A percentile compares a stretch with the other conserved stretches of the same genome.
These are phyloP conservation scores for Hortiboletus flavorubellus DNA, from an alignment of 768 basidiomycete species.

Conservation along the genomic window DNA sequence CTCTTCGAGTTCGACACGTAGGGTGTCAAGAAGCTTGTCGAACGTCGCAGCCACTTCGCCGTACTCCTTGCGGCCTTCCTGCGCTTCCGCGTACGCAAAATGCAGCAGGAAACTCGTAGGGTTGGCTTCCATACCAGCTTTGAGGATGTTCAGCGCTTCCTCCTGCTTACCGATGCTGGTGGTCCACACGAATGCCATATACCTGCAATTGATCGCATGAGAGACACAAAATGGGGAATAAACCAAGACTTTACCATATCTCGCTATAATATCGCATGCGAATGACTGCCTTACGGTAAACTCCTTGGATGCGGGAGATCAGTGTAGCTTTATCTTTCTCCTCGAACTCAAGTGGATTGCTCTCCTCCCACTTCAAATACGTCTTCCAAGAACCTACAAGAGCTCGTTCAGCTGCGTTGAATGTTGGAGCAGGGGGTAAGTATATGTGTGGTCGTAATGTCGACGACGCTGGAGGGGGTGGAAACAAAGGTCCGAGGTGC, in stretches of 20 bases:
- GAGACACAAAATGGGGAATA: not conserved
- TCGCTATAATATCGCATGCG: slow-evolving; percentile 94
- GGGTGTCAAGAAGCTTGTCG: slow-evolving; percentile 64
- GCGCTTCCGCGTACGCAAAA: slow-evolving; percentile 79
- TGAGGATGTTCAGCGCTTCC: slow-evolving; percentile 77
- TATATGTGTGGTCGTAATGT: slow-evolving; percentile 44
- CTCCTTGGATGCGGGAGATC: slow-evolving; percentile 68
- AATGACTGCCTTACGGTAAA: slow-evolving; percentile 86
- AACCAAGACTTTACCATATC: slow-evolving; percentile 63
- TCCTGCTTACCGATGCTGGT: slow-evolving; percentile 70
- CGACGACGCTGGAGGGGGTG: slow-evolving; percentile 43
- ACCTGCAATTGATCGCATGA: slow-evolving; percentile 49
- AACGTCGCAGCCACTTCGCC: slow-evolving; percentile 69
- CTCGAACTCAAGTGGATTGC: slow-evolving; percentile 90
- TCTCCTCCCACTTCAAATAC: slow-evolving; percentile 94
- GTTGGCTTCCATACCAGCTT: slow-evolving; percentile 85
- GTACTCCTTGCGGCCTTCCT: slow-evolving; percentile 61
- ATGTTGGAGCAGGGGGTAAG: slow-evolving; percentile 69
- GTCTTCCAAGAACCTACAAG: slow-evolving; percentile 86
- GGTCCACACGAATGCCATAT: slow-evolving; percentile 88
- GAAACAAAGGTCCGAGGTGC: slow-evolving; percentile 60
- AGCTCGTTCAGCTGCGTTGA: slow-evolving; percentile 66
- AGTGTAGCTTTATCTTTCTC: slow-evolving; percentile 71
- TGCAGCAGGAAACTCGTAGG: slow-evolving; percentile 86
- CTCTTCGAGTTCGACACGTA: slow-evolving; percentile 61